Evolutionary conservation across 2,329 filamentous ascomycete species (phyloP).

Genomic region (Curvularia lunata): DNA sequence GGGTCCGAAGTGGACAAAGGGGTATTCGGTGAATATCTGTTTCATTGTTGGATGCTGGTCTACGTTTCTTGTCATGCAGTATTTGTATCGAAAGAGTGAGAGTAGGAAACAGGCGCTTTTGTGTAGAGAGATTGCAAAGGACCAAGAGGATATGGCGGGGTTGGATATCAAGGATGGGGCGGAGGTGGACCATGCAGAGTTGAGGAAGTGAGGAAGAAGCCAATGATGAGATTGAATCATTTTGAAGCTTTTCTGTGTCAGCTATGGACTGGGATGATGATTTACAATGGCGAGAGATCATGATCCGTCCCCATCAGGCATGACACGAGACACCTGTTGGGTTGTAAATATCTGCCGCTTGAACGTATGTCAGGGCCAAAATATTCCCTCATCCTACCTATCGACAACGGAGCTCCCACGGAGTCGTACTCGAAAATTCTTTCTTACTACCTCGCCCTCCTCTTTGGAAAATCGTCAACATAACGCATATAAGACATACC

Average conservation of each 20-base stretch:
- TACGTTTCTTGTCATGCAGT: slow-evolving; percentile 50
- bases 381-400: background rate
- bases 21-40: slow-evolving; percentile 56
- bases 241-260: background rate
- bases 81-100: slow-evolving; percentile 46
- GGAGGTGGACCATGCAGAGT: slow-evolving; percentile 33
- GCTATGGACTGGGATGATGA: background rate
- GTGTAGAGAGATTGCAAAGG: slow-evolving; percentile 24
- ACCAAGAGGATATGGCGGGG: slow-evolving; percentile 35
- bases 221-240: background rate
- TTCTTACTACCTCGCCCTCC: background rate
- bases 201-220: slow-evolving; percentile 19
- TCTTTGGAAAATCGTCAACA: background rate
- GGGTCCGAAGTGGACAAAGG: slow-evolving; percentile 56
- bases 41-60: slow-evolving; percentile 56
- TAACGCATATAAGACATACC: background rate
- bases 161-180: slow-evolving; percentile 28
- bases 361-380: background rate
- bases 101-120: slow-evolving; percentile 25
- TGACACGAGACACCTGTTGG: background rate
- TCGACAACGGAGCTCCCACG: background rate
- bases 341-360: background rate
- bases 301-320: background rate
- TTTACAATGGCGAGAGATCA: background rate
- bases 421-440: background rate